Evolutionary conservation across 805 yeast species (phyloP).

Genomic region (Kazachstania bromeliacearum): DNA sequence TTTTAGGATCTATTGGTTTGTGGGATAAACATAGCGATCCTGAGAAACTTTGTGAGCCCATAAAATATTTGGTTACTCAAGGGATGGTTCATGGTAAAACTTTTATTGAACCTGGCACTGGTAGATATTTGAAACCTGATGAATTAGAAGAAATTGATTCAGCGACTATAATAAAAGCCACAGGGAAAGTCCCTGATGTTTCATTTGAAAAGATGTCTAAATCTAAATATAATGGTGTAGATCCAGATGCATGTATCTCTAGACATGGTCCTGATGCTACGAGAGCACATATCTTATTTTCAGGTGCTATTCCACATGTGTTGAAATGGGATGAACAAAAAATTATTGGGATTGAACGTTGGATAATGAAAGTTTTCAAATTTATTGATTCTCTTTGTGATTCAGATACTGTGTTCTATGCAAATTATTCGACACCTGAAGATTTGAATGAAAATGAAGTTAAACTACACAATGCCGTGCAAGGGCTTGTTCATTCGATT

Average conservation of each 20-base stretch:
- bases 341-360: constrained; percentile 79
- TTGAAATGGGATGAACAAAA: constrained; percentile 85
- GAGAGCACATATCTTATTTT: constrained; percentile 86
- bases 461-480: constrained; percentile 48
- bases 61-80: constrained; percentile 72
- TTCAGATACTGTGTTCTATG: constrained; percentile 1
- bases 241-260: constrained; percentile 67
- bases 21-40: constrained; percentile 52
- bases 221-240: constrained; percentile 90
- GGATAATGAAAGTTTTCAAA: constrained; percentile 56
- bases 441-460: constrained; percentile 38
- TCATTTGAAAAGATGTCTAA: constrained; percentile 92
- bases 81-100: constrained; percentile 98
- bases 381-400: constrained; percentile 8
- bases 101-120: constrained; percentile 57
- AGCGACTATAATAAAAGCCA: constrained; percentile 31
- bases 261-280: constrained; percentile 89
- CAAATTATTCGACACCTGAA: constrained; percentile 9
- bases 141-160: constrained; percentile 51
- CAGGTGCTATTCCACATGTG: constrained; percentile 76
- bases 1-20: constrained; percentile 52
- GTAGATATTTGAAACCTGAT: constrained; percentile 67
- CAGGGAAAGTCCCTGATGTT: constrained; percentile 44
- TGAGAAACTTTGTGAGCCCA: constrained; percentile 72
- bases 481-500: constrained; percentile 38